Evolutionary conservation across 352 stramenopile genomes (phyloP).

Genomic region (Thraustochytrium striatum): DNA sequence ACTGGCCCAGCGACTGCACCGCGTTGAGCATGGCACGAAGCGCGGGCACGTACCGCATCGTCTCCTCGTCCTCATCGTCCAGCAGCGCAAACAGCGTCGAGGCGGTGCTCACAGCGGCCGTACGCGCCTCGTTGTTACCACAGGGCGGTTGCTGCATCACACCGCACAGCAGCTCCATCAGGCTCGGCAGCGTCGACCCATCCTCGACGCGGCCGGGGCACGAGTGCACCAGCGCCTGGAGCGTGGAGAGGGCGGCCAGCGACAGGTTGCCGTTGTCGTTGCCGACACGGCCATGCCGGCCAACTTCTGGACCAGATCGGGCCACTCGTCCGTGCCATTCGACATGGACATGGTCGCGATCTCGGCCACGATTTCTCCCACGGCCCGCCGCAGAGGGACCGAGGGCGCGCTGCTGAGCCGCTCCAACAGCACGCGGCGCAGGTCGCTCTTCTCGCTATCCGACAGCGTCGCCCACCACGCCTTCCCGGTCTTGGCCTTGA

Average conservation of each 20-base stretch:
- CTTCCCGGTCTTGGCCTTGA: conserved; percentile 1
- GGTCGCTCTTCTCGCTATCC: background rate
- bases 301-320: background rate
- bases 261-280: background rate
- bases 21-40: conserved; percentile 8
- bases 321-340: background rate
- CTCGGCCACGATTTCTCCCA: conserved; percentile 27
- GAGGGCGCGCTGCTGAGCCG: background rate
- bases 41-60: background rate
- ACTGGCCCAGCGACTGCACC: background rate
- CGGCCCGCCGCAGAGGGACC: background rate
- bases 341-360: background rate
- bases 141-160: background rate
- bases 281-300: background rate
- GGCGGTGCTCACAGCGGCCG: background rate
- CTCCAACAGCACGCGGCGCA: conserved; percentile 6
- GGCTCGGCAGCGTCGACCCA: background rate
- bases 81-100: background rate
- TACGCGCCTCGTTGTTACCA: background rate
- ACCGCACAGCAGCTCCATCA: background rate
- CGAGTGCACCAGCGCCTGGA: conserved; percentile 6
- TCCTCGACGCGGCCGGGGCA: background rate
- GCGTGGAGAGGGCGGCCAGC: background rate
- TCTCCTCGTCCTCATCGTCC: background rate
- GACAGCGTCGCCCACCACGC: conserved; percentile 3